phyloP scores from a whole-genome alignment of 345 rosid species.

The Citrus reticulata region DNA sequence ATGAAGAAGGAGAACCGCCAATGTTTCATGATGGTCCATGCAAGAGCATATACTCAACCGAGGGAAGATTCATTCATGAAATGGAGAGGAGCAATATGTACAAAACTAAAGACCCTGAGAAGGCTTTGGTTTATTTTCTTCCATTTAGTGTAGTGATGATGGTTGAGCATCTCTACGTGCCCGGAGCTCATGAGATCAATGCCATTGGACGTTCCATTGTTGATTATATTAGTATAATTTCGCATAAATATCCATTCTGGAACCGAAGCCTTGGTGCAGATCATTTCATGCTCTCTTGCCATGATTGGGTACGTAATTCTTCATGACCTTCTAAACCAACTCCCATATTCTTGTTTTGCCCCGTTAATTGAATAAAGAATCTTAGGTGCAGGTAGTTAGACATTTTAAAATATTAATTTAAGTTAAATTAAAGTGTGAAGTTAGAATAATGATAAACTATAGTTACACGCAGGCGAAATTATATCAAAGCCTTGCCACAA shows the following conservation, averaged over 20 bases:
- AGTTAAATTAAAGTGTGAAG: no score
- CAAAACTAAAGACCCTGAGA: conserved; percentile 41
- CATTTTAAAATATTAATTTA: no score
- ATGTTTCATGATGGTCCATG: conserved; percentile 35
- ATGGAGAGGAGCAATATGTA: conserved; percentile 30
- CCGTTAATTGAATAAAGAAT: no score
- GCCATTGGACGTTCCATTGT: conserved; percentile 43
- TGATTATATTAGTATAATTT: conserved; percentile 44
- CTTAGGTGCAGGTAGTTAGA: no score
- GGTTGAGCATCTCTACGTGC: conserved; percentile 50
- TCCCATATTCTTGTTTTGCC: no score
- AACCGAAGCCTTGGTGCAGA: conserved; percentile 77
- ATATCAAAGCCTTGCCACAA: no score
- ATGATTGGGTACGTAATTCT: conserved; percentile 58
- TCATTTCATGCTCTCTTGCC: conserved; percentile 80
- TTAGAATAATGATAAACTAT: no score
- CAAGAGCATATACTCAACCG: conserved; percentile 34
- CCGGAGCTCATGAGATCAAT: conserved; percentile 27
- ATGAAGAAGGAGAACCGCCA: conserved; percentile 39
- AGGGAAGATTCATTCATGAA: conserved; percentile 35
- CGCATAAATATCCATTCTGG: conserved; percentile 61
- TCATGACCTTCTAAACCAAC: neutral
- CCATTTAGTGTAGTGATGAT: conserved; percentile 72
- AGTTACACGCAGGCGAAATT: no score
- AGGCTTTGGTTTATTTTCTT: conserved; percentile 64